Evolutionary conservation across 768 basidiomycete genomes (phyloP), one percentile per base, ranked within the genome.

Genomic region (Pulveroboletus ravenelii): DNA sequence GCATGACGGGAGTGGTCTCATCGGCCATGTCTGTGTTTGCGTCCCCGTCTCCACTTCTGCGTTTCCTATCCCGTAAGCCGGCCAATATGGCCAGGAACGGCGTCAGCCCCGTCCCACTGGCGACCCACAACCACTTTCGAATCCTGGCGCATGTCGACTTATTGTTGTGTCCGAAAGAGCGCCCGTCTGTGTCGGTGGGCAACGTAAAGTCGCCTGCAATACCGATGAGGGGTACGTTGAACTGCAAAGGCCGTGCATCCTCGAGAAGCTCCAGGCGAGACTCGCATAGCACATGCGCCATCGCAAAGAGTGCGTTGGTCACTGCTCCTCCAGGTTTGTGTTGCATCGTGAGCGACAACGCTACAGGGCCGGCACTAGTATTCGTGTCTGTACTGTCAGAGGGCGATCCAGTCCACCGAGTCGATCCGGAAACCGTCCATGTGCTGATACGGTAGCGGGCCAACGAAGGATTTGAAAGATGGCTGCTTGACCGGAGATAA

Each of bases 81-180:
- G 47, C 43, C 4, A 84, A 65, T 81, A 84, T 80, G 30, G 75
- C 76, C 29, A 86, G 62, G 65, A 82, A 86, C 0, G 82, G 83
- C 14, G 84, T 85, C 41, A 85, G 51, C 3, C 84, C 84, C 47
- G 85, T 84, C 1, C 84, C 83, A 18, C 81, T 81, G 0, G 81
- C 82, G 14, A 79, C 52, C 81, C 79, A 84, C 37, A 83, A 58
- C 46, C 79, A 62, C 41, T 68, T 70, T 20, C 37, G 47, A 25
- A 41, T 47, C 15, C 37, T 41, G 5, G 20, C 0, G 12, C 0
- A 10, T 14, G 23, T 2, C 18, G 37, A 38, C 40, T 17, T 31
- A 31, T 37, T 30, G 15, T 14, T 18, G 9, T 15, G 5, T 1
- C 9, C 8, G 6, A 30, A 13, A 6, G 37, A 35, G 17, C 18